phyloP scores from a whole-genome alignment of 805 yeast genomes.

The Tanozyma kutaoensis region DNA sequence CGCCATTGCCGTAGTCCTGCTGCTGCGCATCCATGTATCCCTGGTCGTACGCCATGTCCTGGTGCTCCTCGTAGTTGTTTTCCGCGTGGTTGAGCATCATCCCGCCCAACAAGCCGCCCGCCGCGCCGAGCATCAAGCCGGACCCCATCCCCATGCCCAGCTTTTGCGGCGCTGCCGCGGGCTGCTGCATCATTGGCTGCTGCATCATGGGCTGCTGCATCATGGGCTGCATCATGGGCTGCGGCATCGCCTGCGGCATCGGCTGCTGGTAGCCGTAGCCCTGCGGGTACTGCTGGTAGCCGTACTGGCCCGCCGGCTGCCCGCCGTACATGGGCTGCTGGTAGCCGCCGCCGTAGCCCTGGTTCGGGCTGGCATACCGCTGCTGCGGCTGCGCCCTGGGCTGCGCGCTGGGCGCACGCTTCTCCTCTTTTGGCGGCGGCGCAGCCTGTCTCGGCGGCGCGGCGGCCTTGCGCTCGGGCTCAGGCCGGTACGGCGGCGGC shows the following conservation, averaged over 20 bases:
- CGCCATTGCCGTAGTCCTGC: conserved; percentile 16
- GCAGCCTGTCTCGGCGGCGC: conserved; percentile 1
- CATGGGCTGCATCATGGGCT: conserved; percentile 2
- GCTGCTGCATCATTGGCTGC: too few species aligned
- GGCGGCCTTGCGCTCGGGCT: conserved; percentile 30
- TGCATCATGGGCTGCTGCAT: conserved; percentile 3
- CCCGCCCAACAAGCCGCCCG: conserved; percentile 52
- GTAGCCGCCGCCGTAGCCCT: conserved; percentile 11
- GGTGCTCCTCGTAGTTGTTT: conserved; percentile 1
- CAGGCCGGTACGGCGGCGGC: conserved; percentile 11
- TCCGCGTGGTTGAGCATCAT: conserved; percentile 24
- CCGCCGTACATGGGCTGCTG: conserved; percentile 12
- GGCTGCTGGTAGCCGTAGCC: conserved; percentile 8
- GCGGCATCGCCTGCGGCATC: conserved; percentile 12
- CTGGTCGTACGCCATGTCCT: too few species aligned
- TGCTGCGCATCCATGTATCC: conserved; percentile 8
- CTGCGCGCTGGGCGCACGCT: conserved; percentile 5
- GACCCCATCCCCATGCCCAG: conserved; percentile 9
- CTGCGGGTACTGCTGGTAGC: conserved; percentile 7
- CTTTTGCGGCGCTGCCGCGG: conserved; percentile 10
- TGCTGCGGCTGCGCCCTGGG: conserved; percentile 4
- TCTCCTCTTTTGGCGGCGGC: not conserved
- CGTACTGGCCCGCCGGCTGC: conserved; percentile 4
- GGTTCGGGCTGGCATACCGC: conserved; percentile 9
- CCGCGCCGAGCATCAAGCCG: conserved; percentile 32